Evolutionary conservation across 371 early-diverging fungal species (phyloP).

Genomic region (Dinochytrium kinnereticum): DNA sequence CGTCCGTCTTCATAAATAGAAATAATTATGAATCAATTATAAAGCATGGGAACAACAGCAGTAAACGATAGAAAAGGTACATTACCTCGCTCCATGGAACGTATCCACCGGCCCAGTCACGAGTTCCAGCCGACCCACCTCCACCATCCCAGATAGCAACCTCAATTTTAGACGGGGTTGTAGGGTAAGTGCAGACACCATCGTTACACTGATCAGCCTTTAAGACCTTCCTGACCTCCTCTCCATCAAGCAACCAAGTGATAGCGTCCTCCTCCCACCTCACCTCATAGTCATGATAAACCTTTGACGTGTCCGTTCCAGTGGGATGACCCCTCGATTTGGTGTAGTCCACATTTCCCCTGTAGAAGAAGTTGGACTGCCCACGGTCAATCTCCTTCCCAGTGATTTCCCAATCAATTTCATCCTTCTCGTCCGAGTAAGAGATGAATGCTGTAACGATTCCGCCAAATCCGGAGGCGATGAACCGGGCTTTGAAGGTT

Average conservation of each 20-base stretch:
- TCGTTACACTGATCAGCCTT: conserved; percentile 14
- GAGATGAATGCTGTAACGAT: conserved; percentile 70
- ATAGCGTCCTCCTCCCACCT: conserved; percentile 64
- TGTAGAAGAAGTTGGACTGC: conserved; percentile 71
- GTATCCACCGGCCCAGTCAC: conserved; percentile 70
- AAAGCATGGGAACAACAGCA: neutral
- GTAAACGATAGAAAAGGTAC: neutral
- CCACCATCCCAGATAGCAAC: conserved; percentile 78
- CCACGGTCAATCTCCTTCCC: conserved; percentile 57
- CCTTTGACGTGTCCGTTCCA: conserved; percentile 4
- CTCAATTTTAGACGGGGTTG: conserved; percentile 59
- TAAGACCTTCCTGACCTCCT: conserved; percentile 48
- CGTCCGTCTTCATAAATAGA: neutral
- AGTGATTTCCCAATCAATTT: conserved; percentile 76
- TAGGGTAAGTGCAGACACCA: conserved; percentile 51
- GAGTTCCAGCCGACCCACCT: conserved; percentile 61
- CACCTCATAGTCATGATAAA: conserved; percentile 52
- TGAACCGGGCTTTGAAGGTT: conserved; percentile 59
- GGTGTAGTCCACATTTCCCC: conserved; percentile 57
- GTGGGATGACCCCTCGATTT: conserved; percentile 42
- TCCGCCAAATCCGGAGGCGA: conserved; percentile 50
- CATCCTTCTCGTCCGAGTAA: conserved; percentile 57
- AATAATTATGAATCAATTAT: neutral
- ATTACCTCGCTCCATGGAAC: conserved; percentile 57
- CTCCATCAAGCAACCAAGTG: conserved; percentile 63